phyloP scores from a whole-genome alignment of 148 eudicot species.

The Mesembryanthemum crystallinum region DNA sequence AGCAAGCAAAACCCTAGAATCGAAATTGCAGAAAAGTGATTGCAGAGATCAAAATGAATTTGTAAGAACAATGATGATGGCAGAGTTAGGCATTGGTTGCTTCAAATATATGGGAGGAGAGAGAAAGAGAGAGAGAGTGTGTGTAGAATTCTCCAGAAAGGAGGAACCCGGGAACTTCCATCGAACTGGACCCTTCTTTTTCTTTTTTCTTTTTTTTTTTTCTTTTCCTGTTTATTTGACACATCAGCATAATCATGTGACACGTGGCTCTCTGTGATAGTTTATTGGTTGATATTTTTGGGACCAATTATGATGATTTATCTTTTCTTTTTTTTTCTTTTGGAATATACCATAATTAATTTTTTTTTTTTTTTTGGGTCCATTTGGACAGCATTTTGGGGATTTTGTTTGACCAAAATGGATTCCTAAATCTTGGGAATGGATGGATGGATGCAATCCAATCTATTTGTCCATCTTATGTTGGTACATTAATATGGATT shows the following conservation, averaged over 20 bases:
- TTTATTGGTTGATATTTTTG: not conserved
- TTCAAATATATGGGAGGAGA: not conserved
- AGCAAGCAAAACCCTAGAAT: not conserved
- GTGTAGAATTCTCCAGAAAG: not conserved
- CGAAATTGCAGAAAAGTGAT: not conserved
- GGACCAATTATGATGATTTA: not conserved
- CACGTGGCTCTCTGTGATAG: not conserved
- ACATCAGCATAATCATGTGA: not conserved
- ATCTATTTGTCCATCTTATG: too few species aligned
- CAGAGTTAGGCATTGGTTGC: too few species aligned
- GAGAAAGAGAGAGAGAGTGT: constrained; percentile 6
- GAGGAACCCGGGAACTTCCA: not conserved
- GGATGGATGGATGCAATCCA: too few species aligned
- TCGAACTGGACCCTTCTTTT: not conserved
- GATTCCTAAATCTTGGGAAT: too few species aligned
- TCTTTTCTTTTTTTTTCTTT: too few species aligned
- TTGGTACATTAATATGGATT: too few species aligned
- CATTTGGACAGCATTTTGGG: too few species aligned
- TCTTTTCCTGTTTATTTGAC: too few species aligned
- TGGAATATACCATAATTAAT: too few species aligned
- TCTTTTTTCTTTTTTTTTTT: not conserved
- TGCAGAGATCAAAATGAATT: not conserved
- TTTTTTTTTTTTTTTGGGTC: too few species aligned
- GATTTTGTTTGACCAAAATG: too few species aligned
- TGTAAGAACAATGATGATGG: not conserved